Evolutionary conservation across 2,329 filamentous ascomycete species (phyloP).

Genomic region (Corynespora cassiicola): DNA sequence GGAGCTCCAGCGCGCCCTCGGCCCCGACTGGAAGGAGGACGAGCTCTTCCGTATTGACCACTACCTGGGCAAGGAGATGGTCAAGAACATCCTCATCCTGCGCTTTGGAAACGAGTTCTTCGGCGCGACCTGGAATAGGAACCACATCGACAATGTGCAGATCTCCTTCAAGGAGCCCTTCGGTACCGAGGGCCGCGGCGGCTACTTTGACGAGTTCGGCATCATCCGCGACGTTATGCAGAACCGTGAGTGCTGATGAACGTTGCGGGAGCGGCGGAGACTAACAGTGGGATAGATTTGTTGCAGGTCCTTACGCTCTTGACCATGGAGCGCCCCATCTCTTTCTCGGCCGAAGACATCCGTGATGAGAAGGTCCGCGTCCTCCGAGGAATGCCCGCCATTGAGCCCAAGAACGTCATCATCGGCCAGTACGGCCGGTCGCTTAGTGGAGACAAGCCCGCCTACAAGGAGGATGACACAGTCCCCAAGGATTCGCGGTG

Average conservation of each 20-base stretch:
- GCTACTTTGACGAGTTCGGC: slow-evolving; percentile 99
- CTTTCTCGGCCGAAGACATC: slow-evolving; percentile 97
- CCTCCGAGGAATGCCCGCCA: slow-evolving; percentile 87
- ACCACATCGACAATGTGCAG: slow-evolving; percentile 96
- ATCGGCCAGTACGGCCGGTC: slow-evolving; percentile 98
- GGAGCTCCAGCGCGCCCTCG: slow-evolving; percentile 91
- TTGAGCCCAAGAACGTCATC: slow-evolving; percentile 99
- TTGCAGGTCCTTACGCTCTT: slow-evolving; percentile 95
- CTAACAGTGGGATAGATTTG: slow-evolving; percentile 62
- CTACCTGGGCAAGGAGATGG: slow-evolving; percentile 99
- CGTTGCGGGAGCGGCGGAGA: neutral
- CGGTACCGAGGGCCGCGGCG: slow-evolving; percentile 94
- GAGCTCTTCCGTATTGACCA: slow-evolving; percentile 99
- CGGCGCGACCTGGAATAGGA: slow-evolving; percentile 97
- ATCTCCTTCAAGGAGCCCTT: slow-evolving; percentile 99
- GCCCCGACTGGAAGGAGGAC: slow-evolving; percentile 98
- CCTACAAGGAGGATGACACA: slow-evolving; percentile 98
- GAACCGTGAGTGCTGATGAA: slow-evolving; percentile 67
- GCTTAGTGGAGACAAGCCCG: slow-evolving; percentile 92
- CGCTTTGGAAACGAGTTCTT: slow-evolving; percentile 99
- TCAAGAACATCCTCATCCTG: slow-evolving; percentile 98
- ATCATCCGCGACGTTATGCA: slow-evolving; percentile 99
- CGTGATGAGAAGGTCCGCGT: slow-evolving; percentile 99
- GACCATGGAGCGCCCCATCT: slow-evolving; percentile 97
- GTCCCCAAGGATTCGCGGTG: slow-evolving; percentile 97